Evolutionary conservation across 768 basidiomycete genomes (phyloP), one percentile per base, ranked within the genome.

Genomic region (Boletus rufocinnamomeus): DNA sequence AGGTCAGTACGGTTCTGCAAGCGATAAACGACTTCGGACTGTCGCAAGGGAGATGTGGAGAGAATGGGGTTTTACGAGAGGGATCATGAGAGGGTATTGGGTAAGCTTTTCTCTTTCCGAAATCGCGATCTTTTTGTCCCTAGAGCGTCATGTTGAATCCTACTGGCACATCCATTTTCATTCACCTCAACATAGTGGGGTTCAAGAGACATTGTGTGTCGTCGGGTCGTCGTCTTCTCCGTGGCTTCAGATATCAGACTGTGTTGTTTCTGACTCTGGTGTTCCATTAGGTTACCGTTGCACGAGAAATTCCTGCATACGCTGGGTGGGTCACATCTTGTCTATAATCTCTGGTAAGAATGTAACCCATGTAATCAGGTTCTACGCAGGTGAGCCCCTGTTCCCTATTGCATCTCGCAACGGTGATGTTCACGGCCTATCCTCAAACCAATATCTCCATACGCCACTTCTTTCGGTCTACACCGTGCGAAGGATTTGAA

Each of bases 21-120:
- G 82, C 10, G 95, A 98, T 70, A 89, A 95, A 72, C 82, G 84
- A 41, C 78, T 99, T 28, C 76, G 87, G 37, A 80, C 76, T 9
- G 81, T 98, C 10, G 84, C 83, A 17, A 77, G 75, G 23, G 94
- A 95, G 63, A 93, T 95, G 87, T 97, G 93, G 88, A 73, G 69
- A 32, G 77, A 92, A 59, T 94, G 88, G 82, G 96, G 97, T 0
- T 86, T 98, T 61, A 76, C 85, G 54, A 80, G 85, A 62, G 97
- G 97, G 6, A 80, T 98, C 52, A 97, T 99, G 95, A 79, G 97
- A 21, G 97, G 97, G 1, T 98, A 94, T 71, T 98, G 96, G 96
- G 95, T 93, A 17, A 38, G 66, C 32, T 7, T n/a, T 43, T 45
- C 17, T 23, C 16, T 25, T 52, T 60, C 77, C 3, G 66, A 11